Evolutionary conservation across 2,329 filamentous ascomycete species (phyloP), one percentile per base, ranked within the genome.

Genomic region (Pseudofabraea citricarpa): DNA sequence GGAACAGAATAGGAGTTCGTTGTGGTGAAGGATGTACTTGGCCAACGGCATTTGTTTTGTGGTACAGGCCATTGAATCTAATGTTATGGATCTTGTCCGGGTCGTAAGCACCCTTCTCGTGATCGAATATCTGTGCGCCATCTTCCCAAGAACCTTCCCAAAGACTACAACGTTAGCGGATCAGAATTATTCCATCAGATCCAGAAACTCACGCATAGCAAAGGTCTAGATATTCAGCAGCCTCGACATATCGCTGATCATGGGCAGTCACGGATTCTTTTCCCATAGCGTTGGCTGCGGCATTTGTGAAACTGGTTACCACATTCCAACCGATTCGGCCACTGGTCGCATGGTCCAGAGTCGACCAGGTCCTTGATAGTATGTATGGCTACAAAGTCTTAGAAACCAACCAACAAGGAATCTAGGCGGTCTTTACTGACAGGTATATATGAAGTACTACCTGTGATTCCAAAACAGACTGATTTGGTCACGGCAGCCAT

Each of bases 91-190:
- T 75, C 0, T 77, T 68, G 1, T 64, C 57, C 3, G 74, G 73
- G 15, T 75, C 66, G 57, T 85, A 86, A 36, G 84, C 62, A 1
- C 78, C 78, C 4, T 66, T 70, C 45, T 74, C 62, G 8, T 72
- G 70, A 54, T 86, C 74, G n/a, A 35, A 38, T 21, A 77, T 67
- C 2, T 86, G 77, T 0, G 82, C 81, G 53, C 85, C 83, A 42
- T 80, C 75, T 24, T 81, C 70, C 81, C 82, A 86, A 0, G 79
- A 84, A 0, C 78, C 79, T 54, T 85, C 74, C 57, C 80, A 73
- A 2, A 86, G 73, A 55, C 85, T 85, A 49, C 85, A 81, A 54
- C 86, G 82, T 66, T 72, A 1, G 81, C 26, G 8, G n/a, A n/a
- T n/a, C n/a, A n/a, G n/a, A n/a, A n/a, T n/a, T n/a, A n/a, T 29